Evolutionary conservation across 768 basidiomycete genomes (phyloP).

Genomic region (Russula sp.): DNA sequence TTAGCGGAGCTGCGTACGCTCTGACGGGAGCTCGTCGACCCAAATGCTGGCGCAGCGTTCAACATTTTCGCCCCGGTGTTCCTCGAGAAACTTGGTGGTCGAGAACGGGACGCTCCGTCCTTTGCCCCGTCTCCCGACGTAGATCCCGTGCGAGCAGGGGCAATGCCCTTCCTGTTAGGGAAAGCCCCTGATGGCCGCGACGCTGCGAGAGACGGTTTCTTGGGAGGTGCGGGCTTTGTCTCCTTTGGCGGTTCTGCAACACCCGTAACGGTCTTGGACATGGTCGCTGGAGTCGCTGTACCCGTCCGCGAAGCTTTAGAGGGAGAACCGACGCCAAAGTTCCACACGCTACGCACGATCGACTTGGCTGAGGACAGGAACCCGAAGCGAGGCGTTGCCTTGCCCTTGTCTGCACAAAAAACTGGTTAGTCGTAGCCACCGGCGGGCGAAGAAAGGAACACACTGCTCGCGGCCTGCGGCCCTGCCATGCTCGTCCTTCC

Average conservation of each 20-base stretch:
- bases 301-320: constrained; percentile 23
- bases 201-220: constrained; percentile 12
- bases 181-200: constrained; percentile 4
- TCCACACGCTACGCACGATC: constrained; percentile 69
- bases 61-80: constrained; percentile 6
- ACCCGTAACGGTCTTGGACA: constrained; percentile 19
- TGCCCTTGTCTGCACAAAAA: constrained; percentile 25
- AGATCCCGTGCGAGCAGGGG: constrained; percentile 1
- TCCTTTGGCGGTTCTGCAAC: neutral
- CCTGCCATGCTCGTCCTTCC: constrained; percentile 31
- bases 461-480: constrained; percentile 23
- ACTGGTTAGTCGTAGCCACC: neutral
- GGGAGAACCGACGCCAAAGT: constrained; percentile 38
- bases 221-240: neutral
- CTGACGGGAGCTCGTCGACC: constrained; percentile 10
- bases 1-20: constrained; percentile 22
- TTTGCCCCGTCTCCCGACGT: constrained; percentile 13
- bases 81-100: constrained; percentile 1
- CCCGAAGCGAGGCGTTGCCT: constrained; percentile 53
- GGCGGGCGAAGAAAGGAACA: constrained; percentile 14
- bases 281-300: constrained; percentile 27
- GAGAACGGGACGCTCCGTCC: constrained; percentile 5
- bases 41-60: constrained; percentile 8
- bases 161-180: neutral
- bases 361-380: constrained; percentile 65